Percentiles rank a stretch among this genome's conserved stretches.
Evolutionary conservation across 2,329 filamentous ascomycete species (phyloP).

Genomic region (Bisporella sp.): DNA sequence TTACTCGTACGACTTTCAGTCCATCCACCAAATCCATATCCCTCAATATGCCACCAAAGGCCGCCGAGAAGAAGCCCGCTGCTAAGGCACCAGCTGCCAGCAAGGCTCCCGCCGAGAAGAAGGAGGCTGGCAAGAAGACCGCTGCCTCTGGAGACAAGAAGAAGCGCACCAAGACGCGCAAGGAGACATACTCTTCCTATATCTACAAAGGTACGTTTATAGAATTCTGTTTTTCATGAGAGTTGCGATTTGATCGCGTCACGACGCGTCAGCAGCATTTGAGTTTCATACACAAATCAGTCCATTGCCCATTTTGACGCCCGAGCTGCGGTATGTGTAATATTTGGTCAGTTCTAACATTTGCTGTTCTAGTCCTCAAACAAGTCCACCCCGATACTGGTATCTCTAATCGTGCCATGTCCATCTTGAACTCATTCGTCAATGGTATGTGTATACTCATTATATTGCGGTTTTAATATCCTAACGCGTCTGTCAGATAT

Average conservation of each 20-base stretch:
- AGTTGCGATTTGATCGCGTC: not conserved
- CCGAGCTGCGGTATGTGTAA: too few relatives aligned
- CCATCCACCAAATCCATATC: slow-evolving; percentile 13
- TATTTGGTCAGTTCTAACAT: too few relatives aligned
- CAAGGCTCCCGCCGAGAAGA: slow-evolving; percentile 91
- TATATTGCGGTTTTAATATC: not conserved
- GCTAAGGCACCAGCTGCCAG: slow-evolving; percentile 88
- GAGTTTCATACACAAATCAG: too few relatives aligned
- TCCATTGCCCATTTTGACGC: too few relatives aligned
- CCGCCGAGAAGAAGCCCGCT: slow-evolving; percentile 87
- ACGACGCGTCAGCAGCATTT: not conserved
- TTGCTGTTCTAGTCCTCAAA: slow-evolving; percentile 71
- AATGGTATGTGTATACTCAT: slow-evolving; percentile 56
- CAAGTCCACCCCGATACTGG: slow-evolving; percentile 99
- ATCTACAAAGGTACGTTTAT: slow-evolving; percentile 90
- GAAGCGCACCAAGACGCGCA: slow-evolving; percentile 99
- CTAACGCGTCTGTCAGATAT: slow-evolving; percentile 60
- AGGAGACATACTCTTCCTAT: slow-evolving; percentile 99
- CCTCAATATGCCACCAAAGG: slow-evolving; percentile 90
- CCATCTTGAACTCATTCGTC: slow-evolving; percentile 99
- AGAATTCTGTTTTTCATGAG: slow-evolving; percentile 19
- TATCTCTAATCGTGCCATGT: slow-evolving; percentile 99
- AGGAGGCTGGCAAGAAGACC: slow-evolving; percentile 98
- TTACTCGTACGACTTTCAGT: slow-evolving; percentile 9
- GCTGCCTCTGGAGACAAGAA: slow-evolving; percentile 96